These are phyloP conservation scores for Aureobasidium sp. DNA, from an alignment of 2,329 filamentous ascomycete genomes.

Conservation along the genomic window DNA sequence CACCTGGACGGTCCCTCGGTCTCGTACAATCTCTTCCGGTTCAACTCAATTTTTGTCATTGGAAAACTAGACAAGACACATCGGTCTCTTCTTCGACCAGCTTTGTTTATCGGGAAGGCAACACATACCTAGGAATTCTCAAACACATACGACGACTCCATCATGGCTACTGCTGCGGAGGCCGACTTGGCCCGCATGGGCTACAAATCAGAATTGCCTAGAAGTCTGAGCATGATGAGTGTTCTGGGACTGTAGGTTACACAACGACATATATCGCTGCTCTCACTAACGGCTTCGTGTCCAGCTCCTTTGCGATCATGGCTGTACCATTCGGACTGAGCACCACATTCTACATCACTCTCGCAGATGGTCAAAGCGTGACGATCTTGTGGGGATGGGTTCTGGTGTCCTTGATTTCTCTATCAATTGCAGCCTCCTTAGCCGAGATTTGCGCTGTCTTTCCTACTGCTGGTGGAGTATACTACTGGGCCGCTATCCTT, in stretches of 20 bases:
- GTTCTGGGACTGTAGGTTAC: conserved; percentile 49
- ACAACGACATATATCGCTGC: conserved; percentile 19
- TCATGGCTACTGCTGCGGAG: conserved; percentile 38
- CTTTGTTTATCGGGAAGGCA: not conserved
- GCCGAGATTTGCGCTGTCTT: conserved; percentile 64
- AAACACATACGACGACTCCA: conserved; percentile 16
- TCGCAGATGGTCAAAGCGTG: conserved; percentile 60
- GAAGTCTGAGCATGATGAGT: conserved; percentile 60
- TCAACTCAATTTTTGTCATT: not conserved
- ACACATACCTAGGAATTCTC: not conserved
- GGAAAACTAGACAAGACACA: not conserved
- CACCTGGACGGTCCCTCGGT: not conserved
- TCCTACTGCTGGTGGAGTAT: conserved; percentile 60
- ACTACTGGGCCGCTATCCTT: conserved; percentile 63
- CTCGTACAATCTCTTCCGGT: too few species aligned
- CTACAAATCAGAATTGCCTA: conserved; percentile 58
- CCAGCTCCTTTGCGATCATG: conserved; percentile 62
- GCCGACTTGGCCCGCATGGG: conserved; percentile 58
- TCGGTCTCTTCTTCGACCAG: not conserved
- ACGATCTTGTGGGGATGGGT: conserved; percentile 65
- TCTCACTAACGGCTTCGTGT: conserved; percentile 18
- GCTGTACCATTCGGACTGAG: conserved; percentile 60
- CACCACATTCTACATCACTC: conserved; percentile 60
- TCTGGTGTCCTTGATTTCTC: conserved; percentile 54
- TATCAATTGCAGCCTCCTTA: conserved; percentile 56